Conservation (phyloP, 2,329 filamentous ascomycete species). For the Stachybotrys elegans region DNA sequence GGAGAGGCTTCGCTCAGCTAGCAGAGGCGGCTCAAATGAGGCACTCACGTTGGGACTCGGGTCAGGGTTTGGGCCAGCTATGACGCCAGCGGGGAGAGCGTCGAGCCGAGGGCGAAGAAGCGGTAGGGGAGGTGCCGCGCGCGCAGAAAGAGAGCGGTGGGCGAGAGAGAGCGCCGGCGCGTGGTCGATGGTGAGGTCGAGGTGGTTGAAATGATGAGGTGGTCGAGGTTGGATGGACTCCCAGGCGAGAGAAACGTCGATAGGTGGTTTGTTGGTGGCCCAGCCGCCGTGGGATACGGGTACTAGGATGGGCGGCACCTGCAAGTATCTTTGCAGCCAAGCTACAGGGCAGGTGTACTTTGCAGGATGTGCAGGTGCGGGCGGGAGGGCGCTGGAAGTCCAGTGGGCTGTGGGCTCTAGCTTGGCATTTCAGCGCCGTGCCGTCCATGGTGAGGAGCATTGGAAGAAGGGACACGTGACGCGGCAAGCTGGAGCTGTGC, state of each 20-base stretch:
- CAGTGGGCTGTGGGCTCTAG: background rate
- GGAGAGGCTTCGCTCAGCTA: conserved; percentile 9
- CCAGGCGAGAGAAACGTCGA: background rate
- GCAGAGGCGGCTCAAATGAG: conserved; percentile 28
- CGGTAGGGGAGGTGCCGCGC: conserved; percentile 12
- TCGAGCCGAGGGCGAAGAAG: too few relatives aligned
- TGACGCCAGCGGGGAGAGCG: conserved; percentile 29
- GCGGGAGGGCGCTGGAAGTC: conserved; percentile 7
- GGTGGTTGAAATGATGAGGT: too few relatives aligned
- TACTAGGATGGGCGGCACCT: too few relatives aligned
- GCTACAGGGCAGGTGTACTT: conserved; percentile 28
- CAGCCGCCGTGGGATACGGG: too few relatives aligned
- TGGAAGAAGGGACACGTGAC: conserved; percentile 7
- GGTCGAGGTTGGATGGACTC: background rate
- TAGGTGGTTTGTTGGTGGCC: background rate
- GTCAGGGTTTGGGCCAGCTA: conserved; percentile 33
- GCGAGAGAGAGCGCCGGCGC: conserved; percentile 7
- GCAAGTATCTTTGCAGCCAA: conserved; percentile 28
- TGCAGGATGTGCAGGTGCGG: conserved; percentile 19
- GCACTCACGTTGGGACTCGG: conserved; percentile 26
- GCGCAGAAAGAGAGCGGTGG: conserved; percentile 9
- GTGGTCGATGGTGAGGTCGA: conserved; percentile 8
- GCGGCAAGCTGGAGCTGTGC: background rate
- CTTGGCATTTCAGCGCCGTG: background rate
- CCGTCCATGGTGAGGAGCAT: conserved; percentile 3